phyloP scores from a whole-genome alignment of 345 rosid genomes.

The Eucalyptus regnans region DNA sequence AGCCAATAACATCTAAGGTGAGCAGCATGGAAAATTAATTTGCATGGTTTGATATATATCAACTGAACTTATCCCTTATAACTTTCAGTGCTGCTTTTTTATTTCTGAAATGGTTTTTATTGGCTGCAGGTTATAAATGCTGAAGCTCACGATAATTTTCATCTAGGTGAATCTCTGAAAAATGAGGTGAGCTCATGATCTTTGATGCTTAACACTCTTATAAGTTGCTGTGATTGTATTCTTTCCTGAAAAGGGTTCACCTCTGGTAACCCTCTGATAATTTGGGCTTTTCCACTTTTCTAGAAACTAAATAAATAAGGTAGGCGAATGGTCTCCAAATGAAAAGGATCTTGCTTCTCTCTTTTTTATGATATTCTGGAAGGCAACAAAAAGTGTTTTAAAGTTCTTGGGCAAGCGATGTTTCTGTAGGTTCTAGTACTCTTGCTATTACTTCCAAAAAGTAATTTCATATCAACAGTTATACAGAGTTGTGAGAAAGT shows the following conservation, averaged over 20 bases:
- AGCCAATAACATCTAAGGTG: slow-evolving; percentile 29
- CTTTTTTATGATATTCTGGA: neutral
- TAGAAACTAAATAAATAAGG: neutral
- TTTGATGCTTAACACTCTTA: neutral
- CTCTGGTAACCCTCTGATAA: neutral
- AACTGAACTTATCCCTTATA: neutral
- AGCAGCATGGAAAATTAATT: neutral
- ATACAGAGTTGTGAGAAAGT: neutral
- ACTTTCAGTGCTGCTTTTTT: neutral
- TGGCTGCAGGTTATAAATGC: slow-evolving; percentile 33
- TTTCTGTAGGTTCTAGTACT: neutral
- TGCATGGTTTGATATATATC: neutral
- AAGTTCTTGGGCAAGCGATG: neutral
- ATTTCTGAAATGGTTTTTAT: neutral
- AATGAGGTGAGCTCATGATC: slow-evolving; percentile 26
- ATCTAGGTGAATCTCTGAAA: slow-evolving; percentile 11
- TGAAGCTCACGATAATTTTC: slow-evolving; percentile 24
- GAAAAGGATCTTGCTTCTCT: neutral
- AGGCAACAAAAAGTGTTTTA: neutral
- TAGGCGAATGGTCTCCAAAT: neutral
- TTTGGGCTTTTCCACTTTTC: neutral
- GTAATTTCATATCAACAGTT: neutral
- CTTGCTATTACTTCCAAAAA: neutral
- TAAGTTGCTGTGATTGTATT: neutral
- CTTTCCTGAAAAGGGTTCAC: neutral